Conservation (phyloP, 352 stramenopile genomes). For the Phytophthora macrochlamydospora region DNA sequence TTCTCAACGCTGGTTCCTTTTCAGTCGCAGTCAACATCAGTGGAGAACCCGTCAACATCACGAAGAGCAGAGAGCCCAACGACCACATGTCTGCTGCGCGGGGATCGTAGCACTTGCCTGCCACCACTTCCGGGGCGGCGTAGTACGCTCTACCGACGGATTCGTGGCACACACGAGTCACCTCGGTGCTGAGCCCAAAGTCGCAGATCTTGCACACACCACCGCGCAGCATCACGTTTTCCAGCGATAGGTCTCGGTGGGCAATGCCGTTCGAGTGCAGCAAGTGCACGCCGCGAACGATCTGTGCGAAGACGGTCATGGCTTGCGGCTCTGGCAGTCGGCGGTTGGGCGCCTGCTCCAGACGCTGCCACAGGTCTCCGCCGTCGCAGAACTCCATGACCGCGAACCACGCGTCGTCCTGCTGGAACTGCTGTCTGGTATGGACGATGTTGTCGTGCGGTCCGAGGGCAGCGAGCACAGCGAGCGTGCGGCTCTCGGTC, state of each 20-base stretch:
- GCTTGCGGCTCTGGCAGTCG: conserved; percentile 29
- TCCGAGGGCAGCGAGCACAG: conserved; percentile 10
- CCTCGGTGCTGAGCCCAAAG: conserved; percentile 49
- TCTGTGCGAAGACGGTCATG: conserved; percentile 39
- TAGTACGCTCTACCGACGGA: conserved; percentile 62
- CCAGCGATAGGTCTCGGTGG: conserved; percentile 59
- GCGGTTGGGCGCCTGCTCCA: conserved; percentile 29
- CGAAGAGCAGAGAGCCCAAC: conserved; percentile 57
- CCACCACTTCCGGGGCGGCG: conserved; percentile 62
- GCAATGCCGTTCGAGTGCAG: conserved; percentile 46
- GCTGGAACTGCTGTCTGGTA: conserved; percentile 45
- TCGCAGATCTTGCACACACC: conserved; percentile 17
- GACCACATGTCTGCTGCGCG: conserved; percentile 56
- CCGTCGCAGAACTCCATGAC: conserved; percentile 62
- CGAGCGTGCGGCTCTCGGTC: conserved; percentile 34
- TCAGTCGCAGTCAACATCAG: conserved; percentile 32
- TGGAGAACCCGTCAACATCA: conserved; percentile 55
- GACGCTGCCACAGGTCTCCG: conserved; percentile 48
- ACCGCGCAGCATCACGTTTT: conserved; percentile 41
- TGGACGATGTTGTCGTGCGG: conserved; percentile 50
- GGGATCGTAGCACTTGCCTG: conserved; percentile 38
- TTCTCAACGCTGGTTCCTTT: conserved; percentile 29
- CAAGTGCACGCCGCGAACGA: conserved; percentile 40
- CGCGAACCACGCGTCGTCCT: conserved; percentile 48
- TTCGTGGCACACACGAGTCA: conserved; percentile 20